These are phyloP conservation scores for Chrysopogon serrulatus DNA, from an alignment of 176 grass and related monocot species.

Conservation along the genomic window DNA sequence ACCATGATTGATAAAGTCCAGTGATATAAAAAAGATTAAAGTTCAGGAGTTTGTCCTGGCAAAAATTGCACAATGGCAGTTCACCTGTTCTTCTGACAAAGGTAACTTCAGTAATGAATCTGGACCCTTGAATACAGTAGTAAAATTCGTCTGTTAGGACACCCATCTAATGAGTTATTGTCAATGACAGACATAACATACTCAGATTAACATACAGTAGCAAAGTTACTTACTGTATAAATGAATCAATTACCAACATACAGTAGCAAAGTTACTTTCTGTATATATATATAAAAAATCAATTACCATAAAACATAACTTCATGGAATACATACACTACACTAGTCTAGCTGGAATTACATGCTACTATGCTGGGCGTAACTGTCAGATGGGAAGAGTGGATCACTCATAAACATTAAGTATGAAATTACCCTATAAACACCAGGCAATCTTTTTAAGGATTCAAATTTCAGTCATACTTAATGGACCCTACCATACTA, in stretches of 20 bases:
- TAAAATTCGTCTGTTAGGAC: not conserved
- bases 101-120: not conserved
- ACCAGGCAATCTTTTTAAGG: not conserved
- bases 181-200: not conserved
- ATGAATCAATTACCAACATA: not conserved
- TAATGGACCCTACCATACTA: not conserved
- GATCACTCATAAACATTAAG: not conserved
- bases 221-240: no score
- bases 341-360: constrained; percentile 3
- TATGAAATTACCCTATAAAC: not conserved
- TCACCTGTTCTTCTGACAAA: constrained; percentile 7
- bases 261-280: not conserved
- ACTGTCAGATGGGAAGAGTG: not conserved
- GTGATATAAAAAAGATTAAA: constrained; percentile 6
- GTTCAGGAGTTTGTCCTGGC: not conserved
- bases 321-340: not conserved
- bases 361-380: not conserved
- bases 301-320: not conserved
- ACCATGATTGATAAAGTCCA: constrained; percentile 9
- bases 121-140: constrained; percentile 9
- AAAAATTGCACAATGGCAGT: constrained; percentile 23
- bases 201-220: not conserved
- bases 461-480: not conserved
- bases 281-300: not conserved
- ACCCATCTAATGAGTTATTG: not conserved